Base-by-base conservation (phyloP, 352 stramenopile genomes). In the Pythium coloratum region DNA sequence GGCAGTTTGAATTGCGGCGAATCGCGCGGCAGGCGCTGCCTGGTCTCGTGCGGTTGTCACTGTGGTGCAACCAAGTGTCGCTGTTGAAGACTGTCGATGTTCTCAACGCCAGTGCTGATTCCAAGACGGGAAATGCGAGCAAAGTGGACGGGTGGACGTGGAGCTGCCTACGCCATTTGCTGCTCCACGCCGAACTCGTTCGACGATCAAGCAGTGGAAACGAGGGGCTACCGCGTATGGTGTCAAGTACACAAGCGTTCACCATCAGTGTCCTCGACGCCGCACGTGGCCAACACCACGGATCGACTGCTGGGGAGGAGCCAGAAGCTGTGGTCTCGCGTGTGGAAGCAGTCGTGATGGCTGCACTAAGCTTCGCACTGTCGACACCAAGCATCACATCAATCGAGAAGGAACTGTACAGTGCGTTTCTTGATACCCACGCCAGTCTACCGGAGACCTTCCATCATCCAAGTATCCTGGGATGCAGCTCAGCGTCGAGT, bases 1-100 rank as follows among this genome's bases (percentile, higher is more conserved):
- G 69, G 5, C 84, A 91, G 57, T 92, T 89, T 66, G 79, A 93
- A 53, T 76, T 93, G 32, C 78, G 78, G 9, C 72, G 85, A 16
- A 91, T 93, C 42, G 80, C 80, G 14, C 71, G 69, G 1, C 85
- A 93, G 53, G 57, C 84, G 28, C 71, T 91, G 7, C 81, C 82
- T 6, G 75, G 80, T 0, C 62, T 93, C 1, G 69, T 90, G 59
- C 70, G 80, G 2, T 50, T 93, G n/a, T 56, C 65, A 10, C 42
- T 88, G 7, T 91, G 85, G 85, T 76, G 76, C 7, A 64, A 75
- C 0, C 60, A 86, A 7, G n/a, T 79, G 8, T 18, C 70, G 14
- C 61, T 81, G 5, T 10, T 83, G 18, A 57, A 56, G 0, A 47
- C 30, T 3, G 65, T 44, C 46, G 9, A 18, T 24, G 1, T 14